These are phyloP conservation scores for Debaryomyces sp. DNA, from an alignment of 1,139 yeast species.

Conservation along the genomic window DNA sequence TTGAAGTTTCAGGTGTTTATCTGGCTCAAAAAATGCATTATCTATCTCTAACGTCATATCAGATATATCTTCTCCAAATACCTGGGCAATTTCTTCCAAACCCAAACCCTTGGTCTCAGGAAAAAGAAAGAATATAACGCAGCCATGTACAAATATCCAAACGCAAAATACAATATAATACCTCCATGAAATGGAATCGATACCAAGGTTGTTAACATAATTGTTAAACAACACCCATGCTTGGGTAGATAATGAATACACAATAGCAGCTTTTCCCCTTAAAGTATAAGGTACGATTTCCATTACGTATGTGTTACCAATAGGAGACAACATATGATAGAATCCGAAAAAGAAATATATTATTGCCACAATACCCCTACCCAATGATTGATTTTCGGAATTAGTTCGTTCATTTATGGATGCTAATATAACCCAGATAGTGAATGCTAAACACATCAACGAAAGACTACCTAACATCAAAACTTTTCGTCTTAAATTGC, in stretches of 20 bases:
- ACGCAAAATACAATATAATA: constrained; percentile 19
- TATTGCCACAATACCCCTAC: constrained; percentile 37
- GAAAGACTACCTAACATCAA: constrained; percentile 13
- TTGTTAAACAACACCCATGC: constrained; percentile 8
- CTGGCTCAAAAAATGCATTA: neutral
- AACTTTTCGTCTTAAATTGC: constrained; percentile 11
- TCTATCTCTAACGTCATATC: neutral
- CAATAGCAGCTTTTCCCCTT: constrained; percentile 17
- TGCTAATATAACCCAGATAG: constrained; percentile 36
- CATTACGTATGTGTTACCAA: constrained; percentile 31
- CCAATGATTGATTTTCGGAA: constrained; percentile 24
- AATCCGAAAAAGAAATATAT: constrained; percentile 34
- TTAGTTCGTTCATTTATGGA: constrained; percentile 25
- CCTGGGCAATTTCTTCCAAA: constrained; percentile 15
- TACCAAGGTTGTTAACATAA: constrained; percentile 15
- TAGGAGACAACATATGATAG: constrained; percentile 28
- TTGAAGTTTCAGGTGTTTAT: no score
- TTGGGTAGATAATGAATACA: constrained; percentile 11
- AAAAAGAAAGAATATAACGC: constrained; percentile 13
- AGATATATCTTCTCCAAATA: constrained; percentile 13
- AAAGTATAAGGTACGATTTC: constrained; percentile 30
- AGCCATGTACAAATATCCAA: constrained; percentile 10
- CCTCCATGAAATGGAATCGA: constrained; percentile 17
- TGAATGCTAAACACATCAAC: constrained; percentile 26
- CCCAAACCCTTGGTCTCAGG: constrained; percentile 14